Percentiles rank a stretch among this genome's conserved stretches.
Conservation (phyloP, 1,284 basidiomycete genomes). For the Kalmanozyma brasiliensis region DNA sequence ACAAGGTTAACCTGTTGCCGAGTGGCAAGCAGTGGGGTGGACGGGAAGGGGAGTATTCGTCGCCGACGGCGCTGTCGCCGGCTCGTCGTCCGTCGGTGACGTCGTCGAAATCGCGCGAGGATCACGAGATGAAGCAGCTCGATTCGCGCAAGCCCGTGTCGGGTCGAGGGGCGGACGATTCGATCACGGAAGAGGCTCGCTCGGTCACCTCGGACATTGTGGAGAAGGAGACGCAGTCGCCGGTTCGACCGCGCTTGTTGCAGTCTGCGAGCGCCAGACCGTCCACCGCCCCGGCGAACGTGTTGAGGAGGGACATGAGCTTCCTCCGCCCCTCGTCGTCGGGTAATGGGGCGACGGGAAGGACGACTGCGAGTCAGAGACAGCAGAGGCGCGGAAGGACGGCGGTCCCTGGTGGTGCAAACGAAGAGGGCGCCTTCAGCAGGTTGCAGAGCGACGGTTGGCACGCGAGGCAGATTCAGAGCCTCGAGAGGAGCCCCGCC, state of each 20-base stretch:
- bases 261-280: constrained; percentile 32
- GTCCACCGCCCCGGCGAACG: constrained; percentile 41
- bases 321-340: constrained; percentile 31
- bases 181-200: constrained; percentile 39
- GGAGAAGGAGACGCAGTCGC: constrained; percentile 18
- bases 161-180: constrained; percentile 29
- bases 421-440: constrained; percentile 32
- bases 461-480: constrained; percentile 54
- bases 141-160: constrained; percentile 5
- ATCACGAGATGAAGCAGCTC: constrained; percentile 51
- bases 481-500: constrained; percentile 47
- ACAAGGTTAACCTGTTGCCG: constrained; percentile 40
- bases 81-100: constrained; percentile 29
- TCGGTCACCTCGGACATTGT: constrained; percentile 16
- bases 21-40: constrained; percentile 34
- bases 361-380: constrained; percentile 6
- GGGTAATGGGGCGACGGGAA: constrained; percentile 4
- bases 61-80: constrained; percentile 20
- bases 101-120: constrained; percentile 32
- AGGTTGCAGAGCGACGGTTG: constrained; percentile 54
- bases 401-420: constrained; percentile 2
- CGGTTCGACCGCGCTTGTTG: background rate
- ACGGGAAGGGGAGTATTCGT: constrained; percentile 19
- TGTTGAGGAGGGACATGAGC: constrained; percentile 14
- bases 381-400: constrained; percentile 23